Evolutionary conservation across 1,139 yeast genomes (phyloP).

Genomic region (Tardiomyces depauwii): DNA sequence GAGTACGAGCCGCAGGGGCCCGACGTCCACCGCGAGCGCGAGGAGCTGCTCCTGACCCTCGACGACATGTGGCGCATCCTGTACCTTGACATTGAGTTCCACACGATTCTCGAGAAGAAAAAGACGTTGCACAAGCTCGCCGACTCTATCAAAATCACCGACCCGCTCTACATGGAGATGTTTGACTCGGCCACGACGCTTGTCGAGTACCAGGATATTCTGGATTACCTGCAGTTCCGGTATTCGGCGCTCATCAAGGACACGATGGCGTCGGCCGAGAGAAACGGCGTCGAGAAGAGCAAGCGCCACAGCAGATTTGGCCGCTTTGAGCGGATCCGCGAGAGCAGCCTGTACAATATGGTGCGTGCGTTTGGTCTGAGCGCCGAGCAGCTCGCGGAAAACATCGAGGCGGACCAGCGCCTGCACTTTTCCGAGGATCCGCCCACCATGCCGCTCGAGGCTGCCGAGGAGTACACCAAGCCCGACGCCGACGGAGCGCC

Average conservation of each 20-base stretch:
- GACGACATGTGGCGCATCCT: conserved; percentile 91
- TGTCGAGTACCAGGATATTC: conserved; percentile 79
- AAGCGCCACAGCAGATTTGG: conserved; percentile 67
- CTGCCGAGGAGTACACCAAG: conserved; percentile 44
- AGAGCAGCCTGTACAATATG: conserved; percentile 54
- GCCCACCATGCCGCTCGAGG: conserved; percentile 49
- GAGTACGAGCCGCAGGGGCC: conserved; percentile 27
- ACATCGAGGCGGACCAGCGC: conserved; percentile 60
- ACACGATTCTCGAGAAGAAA: conserved; percentile 70
- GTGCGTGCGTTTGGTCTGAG: conserved; percentile 68
- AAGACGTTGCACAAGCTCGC: conserved; percentile 49
- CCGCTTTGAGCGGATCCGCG: conserved; percentile 63
- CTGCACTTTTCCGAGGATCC: conserved; percentile 64
- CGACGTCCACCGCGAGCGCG: conserved; percentile 3
- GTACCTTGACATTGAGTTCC: conserved; percentile 78
- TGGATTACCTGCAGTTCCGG: conserved; percentile 72
- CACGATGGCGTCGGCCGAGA: conserved; percentile 19
- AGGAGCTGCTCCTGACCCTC: conserved; percentile 33
- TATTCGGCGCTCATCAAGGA: conserved; percentile 65
- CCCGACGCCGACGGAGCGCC: conserved; percentile 9
- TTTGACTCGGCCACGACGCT: conserved; percentile 49
- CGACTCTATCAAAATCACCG: conserved; percentile 43
- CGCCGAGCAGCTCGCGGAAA: conserved; percentile 75
- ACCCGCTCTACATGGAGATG: conserved; percentile 46
- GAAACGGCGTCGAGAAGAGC: conserved; percentile 6